Evolutionary conservation across 768 basidiomycete species (phyloP).

Genomic region (Lactarius indigo): DNA sequence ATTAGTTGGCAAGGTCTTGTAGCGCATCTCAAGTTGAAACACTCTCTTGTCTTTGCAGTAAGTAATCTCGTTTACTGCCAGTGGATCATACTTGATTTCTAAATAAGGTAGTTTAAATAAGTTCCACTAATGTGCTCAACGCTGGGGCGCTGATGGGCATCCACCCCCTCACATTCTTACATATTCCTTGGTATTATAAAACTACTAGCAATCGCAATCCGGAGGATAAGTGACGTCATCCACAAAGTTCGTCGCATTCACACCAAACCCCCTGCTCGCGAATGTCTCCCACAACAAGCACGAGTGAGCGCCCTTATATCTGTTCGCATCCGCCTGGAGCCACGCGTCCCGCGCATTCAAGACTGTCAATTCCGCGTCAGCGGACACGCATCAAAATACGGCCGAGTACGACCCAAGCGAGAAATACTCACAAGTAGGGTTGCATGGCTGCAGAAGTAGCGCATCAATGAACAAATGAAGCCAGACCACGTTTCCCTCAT

Average conservation of each 20-base stretch:
- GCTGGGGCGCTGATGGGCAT: no score
- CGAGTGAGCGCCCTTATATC: conserved; percentile 43
- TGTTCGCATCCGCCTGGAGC: conserved; percentile 50
- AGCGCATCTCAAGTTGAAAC: no score
- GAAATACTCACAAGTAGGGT: conserved; percentile 45
- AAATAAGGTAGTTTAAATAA: no score
- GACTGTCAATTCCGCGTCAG: conserved; percentile 31
- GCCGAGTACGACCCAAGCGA: background rate
- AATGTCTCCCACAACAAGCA: conserved; percentile 47
- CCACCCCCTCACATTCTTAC: no score
- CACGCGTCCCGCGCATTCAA: conserved; percentile 47
- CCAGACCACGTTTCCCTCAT: conserved; percentile 49
- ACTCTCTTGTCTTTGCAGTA: no score
- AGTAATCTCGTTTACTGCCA: no score
- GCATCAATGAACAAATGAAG: conserved; percentile 50
- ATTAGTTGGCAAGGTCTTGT: no score
- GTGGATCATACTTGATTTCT: no score
- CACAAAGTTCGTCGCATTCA: conserved; percentile 34
- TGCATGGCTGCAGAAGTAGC: conserved; percentile 43
- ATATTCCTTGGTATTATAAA: background rate
- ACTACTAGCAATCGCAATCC: conserved; percentile 24
- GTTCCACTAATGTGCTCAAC: no score
- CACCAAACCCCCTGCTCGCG: conserved; percentile 47
- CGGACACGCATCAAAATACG: background rate
- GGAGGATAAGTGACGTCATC: conserved; percentile 33